These are phyloP conservation scores for Phoma herbarum DNA, from an alignment of 2,329 filamentous ascomycete species.

Conservation along the genomic window DNA sequence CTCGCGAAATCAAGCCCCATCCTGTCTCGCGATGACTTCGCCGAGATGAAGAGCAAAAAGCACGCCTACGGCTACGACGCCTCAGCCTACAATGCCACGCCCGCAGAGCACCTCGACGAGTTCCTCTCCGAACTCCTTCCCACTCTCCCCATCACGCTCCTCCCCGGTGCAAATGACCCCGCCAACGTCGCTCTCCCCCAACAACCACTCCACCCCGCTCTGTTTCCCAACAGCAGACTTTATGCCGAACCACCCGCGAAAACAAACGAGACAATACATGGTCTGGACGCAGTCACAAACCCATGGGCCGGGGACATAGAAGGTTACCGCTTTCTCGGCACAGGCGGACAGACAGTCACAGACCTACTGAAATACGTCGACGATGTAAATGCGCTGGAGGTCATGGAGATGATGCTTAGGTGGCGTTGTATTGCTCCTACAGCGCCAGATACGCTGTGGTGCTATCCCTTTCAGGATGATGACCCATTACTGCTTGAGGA, in stretches of 20 bases:
- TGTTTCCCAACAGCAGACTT: constrained; percentile 79
- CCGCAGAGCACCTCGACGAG: constrained; percentile 82
- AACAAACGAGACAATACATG: constrained; percentile 62
- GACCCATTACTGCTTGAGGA: constrained; percentile 88
- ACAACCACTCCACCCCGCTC: constrained; percentile 89
- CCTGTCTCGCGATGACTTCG: constrained; percentile 57
- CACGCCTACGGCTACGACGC: constrained; percentile 92
- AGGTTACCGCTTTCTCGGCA: constrained; percentile 86
- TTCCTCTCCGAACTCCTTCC: constrained; percentile 85
- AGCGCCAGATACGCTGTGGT: constrained; percentile 94
- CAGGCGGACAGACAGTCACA: constrained; percentile 90
- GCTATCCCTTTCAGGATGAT: constrained; percentile 93
- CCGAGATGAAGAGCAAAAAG: constrained; percentile 65
- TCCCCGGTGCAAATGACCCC: constrained; percentile 85
- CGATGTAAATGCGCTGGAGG: constrained; percentile 76
- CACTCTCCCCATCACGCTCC: constrained; percentile 84
- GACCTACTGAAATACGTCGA: constrained; percentile 93
- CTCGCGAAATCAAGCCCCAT: constrained; percentile 64
- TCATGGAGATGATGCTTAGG: constrained; percentile 94
- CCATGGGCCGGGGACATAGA: constrained; percentile 92
- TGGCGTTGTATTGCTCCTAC: constrained; percentile 94
- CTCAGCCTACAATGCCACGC: constrained; percentile 83
- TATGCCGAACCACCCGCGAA: constrained; percentile 66
- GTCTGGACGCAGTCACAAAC: constrained; percentile 91
- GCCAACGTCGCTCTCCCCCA: constrained; percentile 91